These are phyloP conservation scores for Rhododendron ovatum DNA, from an alignment of 148 eudicot species.

Conservation along the genomic window DNA sequence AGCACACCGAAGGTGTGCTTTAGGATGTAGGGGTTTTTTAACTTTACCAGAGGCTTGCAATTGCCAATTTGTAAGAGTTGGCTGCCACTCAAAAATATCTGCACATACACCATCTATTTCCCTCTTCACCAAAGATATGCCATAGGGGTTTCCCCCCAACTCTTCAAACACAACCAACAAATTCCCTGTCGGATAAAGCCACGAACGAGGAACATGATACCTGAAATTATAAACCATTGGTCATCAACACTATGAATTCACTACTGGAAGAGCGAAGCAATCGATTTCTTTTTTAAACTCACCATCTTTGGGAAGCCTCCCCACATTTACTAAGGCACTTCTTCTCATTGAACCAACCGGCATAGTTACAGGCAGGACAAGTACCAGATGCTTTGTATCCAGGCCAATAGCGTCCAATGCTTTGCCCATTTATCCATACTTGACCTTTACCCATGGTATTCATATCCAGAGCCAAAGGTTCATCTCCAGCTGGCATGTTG, in stretches of 20 bases:
- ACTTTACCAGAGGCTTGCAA: conserved; percentile 61
- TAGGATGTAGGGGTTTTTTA: conserved; percentile 57
- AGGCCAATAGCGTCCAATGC: conserved; percentile 83
- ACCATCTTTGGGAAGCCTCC: conserved; percentile 88
- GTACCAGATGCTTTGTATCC: conserved; percentile 63
- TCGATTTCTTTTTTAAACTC: conserved; percentile 4
- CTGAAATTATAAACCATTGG: conserved; percentile 30
- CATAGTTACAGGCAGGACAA: conserved; percentile 62
- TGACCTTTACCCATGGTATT: conserved; percentile 82
- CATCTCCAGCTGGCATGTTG: conserved; percentile 62
- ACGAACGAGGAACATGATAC: conserved; percentile 86
- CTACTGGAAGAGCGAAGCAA: neutral
- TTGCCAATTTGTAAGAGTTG: conserved; percentile 54
- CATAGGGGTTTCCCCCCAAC: conserved; percentile 66
- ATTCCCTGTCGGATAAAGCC: conserved; percentile 73
- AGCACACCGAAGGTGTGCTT: conserved; percentile 71
- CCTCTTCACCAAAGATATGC: conserved; percentile 67
- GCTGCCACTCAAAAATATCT: conserved; percentile 77
- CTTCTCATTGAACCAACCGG: conserved; percentile 60
- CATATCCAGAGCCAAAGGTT: conserved; percentile 79
- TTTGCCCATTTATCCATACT: conserved; percentile 79
- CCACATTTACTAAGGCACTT: conserved; percentile 74
- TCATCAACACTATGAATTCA: neutral
- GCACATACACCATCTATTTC: conserved; percentile 64
- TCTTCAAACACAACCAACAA: conserved; percentile 80